Evolutionary conservation across 345 rosid genomes (phyloP), one percentile per base, ranked within the genome.

Genomic region (Acer yangbiense): DNA sequence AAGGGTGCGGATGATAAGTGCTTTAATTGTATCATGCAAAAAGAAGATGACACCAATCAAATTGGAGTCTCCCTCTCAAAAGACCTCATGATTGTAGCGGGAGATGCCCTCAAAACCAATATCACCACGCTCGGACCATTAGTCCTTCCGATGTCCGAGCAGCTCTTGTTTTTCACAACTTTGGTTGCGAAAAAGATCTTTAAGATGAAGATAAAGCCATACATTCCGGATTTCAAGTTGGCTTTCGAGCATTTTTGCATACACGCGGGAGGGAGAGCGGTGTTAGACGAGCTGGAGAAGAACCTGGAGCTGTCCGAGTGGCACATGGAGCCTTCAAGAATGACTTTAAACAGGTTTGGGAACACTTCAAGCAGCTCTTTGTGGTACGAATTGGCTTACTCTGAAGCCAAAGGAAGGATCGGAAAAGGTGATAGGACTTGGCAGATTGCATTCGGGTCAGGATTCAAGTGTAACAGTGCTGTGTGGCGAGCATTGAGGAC

Each of bases 161-260:
- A 89, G 64, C 83, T 89, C 67, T 79, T 86, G 2, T 88, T 86
- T 77, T 87, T 87, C 12, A 81, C 77, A 0, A 84, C 88, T 1
- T 72, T 83, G 0, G 84, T 91, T 1, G 88, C 85, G 0, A 78
- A 84, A 48, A 89, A 83, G 50, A 76, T 87, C 20, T 82, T 91
- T 1, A 89, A 89, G 43, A 80, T 81, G 88, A 91, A 89, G 69
- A 82, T 88, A 4, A 88, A 86, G 73, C 92, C 90, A 0, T 91
- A 91, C 71, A 85, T 85, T 27, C 93, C 91, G 0, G 84, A 91
- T 76, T 91, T 91, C 78, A 89, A 89, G 76, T 76, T 88, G 1
- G 93, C 95, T 2, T 89, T 91, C 17, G 90, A 88, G 82, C 92
- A 91, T 72, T 89, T 89, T 32, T 91, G 95, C 77, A 85, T 91